These are phyloP conservation scores for Pleurotus tuoliensis DNA, from an alignment of 768 basidiomycete genomes.

Conservation along the genomic window DNA sequence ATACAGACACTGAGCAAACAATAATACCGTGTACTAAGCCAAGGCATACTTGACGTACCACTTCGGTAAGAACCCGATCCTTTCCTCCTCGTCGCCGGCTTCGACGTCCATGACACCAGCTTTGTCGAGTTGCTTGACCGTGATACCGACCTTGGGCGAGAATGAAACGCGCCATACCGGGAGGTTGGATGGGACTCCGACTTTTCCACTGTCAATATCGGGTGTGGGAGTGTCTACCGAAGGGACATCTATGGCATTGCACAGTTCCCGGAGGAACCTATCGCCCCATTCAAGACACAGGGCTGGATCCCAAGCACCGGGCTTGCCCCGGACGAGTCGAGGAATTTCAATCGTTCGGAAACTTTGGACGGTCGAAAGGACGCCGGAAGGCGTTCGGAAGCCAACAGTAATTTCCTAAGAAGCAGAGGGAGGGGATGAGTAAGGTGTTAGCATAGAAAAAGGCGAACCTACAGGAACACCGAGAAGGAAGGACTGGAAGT, in stretches of 20 bases:
- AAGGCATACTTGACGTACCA: conserved; percentile 53
- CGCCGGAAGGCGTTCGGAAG: conserved; percentile 77
- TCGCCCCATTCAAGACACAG: conserved; percentile 76
- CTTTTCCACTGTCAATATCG: conserved; percentile 16
- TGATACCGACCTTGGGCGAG: conserved; percentile 53
- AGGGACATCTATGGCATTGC: conserved; percentile 3
- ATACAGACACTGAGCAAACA: no score
- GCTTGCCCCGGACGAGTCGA: conserved; percentile 69
- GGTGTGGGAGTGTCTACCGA: conserved; percentile 19
- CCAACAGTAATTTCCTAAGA: conserved; percentile 79
- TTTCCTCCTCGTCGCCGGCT: conserved; percentile 46
- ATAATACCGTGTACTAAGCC: no score
- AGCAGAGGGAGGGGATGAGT: background rate
- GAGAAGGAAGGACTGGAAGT: conserved; percentile 87
- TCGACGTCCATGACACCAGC: conserved; percentile 53
- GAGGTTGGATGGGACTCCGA: background rate
- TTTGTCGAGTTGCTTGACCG: conserved; percentile 42
- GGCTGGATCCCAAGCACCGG: conserved; percentile 73
- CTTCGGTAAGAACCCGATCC: conserved; percentile 74
- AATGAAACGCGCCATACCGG: conserved; percentile 73
- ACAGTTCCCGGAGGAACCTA: conserved; percentile 52
- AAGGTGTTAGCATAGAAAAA: conserved; percentile 13
- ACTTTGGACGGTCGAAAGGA: conserved; percentile 58
- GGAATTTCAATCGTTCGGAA: conserved; percentile 82
- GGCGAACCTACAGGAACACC: conserved; percentile 72